A percentile compares a stretch with the other conserved stretches of the same genome.
These are phyloP conservation scores for Sideroxylon spinosum DNA, from an alignment of 179 eudicot genomes.

Conservation along the genomic window DNA sequence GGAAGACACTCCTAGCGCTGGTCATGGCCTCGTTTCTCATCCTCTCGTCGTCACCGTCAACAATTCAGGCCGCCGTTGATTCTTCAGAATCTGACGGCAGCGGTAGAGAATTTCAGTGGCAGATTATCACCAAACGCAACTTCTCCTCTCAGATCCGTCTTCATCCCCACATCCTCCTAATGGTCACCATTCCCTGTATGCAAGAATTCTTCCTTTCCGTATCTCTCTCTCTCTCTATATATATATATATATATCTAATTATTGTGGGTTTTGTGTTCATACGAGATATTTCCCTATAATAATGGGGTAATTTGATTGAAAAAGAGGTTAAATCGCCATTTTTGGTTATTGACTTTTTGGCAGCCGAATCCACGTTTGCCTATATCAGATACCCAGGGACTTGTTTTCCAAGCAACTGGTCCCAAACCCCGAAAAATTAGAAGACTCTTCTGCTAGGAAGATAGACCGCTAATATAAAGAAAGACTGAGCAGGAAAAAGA, in stretches of 20 bases:
- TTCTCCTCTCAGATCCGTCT: slow-evolving; percentile 65
- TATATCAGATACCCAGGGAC: background rate
- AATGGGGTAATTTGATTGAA: background rate
- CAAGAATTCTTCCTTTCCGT: slow-evolving; percentile 6
- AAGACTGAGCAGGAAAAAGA: too few species aligned
- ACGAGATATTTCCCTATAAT: background rate
- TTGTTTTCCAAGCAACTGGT: background rate
- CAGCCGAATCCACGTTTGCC: background rate
- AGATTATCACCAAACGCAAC: slow-evolving; percentile 50
- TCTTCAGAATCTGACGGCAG: slow-evolving; percentile 9
- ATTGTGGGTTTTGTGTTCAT: background rate
- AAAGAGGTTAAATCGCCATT: background rate
- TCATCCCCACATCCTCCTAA: slow-evolving; percentile 52
- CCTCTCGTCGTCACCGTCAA: slow-evolving; percentile 3
- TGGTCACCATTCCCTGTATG: slow-evolving; percentile 79
- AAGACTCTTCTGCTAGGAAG: background rate
- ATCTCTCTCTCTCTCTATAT: background rate
- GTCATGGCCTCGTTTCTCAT: background rate
- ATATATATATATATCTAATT: too few species aligned
- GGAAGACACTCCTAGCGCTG: slow-evolving; percentile 1
- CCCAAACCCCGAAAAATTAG: background rate
- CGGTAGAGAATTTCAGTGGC: slow-evolving; percentile 41
- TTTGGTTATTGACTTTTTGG: background rate
- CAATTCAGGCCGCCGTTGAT: slow-evolving; percentile 17
- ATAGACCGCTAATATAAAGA: background rate